Evolutionary conservation across 768 basidiomycete species (phyloP).

Genomic region (Termitomyces heimii): DNA sequence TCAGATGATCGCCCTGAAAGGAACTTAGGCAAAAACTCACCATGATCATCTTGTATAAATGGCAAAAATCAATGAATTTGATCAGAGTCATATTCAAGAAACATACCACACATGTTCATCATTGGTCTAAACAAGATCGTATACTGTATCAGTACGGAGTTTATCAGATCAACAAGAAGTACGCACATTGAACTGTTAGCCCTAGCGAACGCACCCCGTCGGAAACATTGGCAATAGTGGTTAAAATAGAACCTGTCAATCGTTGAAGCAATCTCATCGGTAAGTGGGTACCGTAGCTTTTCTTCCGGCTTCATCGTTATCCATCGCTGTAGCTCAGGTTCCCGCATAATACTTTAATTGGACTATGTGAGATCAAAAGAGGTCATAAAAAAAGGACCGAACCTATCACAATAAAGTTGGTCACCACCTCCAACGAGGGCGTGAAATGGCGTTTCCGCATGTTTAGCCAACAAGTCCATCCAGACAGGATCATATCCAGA

Average conservation of each 20-base stretch:
- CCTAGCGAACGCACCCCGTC: conserved; percentile 84
- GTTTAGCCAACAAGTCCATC: conserved; percentile 85
- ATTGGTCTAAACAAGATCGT: conserved; percentile 50
- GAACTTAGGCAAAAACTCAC: conserved; percentile 30
- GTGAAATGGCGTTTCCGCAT: conserved; percentile 79
- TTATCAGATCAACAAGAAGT: not conserved
- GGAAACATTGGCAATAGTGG: conserved; percentile 84
- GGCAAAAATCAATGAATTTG: not conserved
- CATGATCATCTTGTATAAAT: conserved; percentile 64
- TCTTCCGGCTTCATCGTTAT: conserved; percentile 51
- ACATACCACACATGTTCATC: conserved; percentile 80
- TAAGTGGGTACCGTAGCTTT: conserved; percentile 56
- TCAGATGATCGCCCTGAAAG: conserved; percentile 1
- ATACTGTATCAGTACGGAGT: not conserved
- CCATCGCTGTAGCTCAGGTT: conserved; percentile 90
- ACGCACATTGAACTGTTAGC: conserved; percentile 89
- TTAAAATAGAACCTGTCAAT: conserved; percentile 89
- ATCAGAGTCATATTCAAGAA: not conserved
- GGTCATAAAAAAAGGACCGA: conserved; percentile 15
- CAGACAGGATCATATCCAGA: conserved; percentile 89
- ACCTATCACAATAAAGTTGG: conserved; percentile 86
- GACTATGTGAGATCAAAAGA: not conserved
- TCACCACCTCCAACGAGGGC: conserved; percentile 92
- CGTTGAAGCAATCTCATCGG: conserved; percentile 64
- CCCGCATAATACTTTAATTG: conserved; percentile 59